Evolutionary conservation across 176 grass and related monocot genomes (phyloP).

Genomic region (Hyparrhenia diplandra): DNA sequence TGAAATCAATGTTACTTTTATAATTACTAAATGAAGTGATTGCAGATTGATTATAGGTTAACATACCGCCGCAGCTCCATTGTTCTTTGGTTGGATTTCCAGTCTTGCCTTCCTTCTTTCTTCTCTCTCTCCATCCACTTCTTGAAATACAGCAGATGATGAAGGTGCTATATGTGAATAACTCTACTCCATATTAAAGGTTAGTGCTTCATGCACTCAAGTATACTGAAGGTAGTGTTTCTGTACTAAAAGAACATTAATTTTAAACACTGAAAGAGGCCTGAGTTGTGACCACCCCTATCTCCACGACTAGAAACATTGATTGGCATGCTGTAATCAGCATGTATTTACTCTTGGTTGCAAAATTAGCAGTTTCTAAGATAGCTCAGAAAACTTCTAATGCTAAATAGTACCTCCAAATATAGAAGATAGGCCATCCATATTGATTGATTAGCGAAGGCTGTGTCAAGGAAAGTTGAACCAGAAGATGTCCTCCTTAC

Average conservation of each 20-base stretch:
- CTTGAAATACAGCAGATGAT: constrained; percentile 70
- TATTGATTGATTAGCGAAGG: constrained; percentile 55
- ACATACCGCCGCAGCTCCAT: constrained; percentile 56
- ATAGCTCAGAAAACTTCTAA: background rate
- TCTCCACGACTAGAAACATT: background rate
- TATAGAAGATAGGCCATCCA: constrained; percentile 69
- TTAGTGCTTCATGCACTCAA: background rate
- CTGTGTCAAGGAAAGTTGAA: constrained; percentile 36
- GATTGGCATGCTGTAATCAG: background rate
- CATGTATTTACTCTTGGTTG: background rate
- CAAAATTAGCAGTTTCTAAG: background rate
- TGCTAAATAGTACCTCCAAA: constrained; percentile 59
- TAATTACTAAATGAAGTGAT: constrained; percentile 2
- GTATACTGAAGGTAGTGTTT: background rate
- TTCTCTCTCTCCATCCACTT: constrained; percentile 56
- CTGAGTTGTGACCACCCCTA: background rate
- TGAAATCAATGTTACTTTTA: constrained; percentile 13
- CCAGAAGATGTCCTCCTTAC: constrained; percentile 33
- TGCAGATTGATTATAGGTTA: constrained; percentile 6
- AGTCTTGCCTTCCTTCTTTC: constrained; percentile 73
- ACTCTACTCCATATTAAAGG: background rate
- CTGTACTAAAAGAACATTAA: background rate
- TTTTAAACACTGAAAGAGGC: background rate
- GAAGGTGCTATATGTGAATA: constrained; percentile 46
- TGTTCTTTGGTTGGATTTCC: constrained; percentile 55